Evolutionary conservation across 2,329 filamentous ascomycete species (phyloP).

Genomic region (Emmonsiellopsis sp.): DNA sequence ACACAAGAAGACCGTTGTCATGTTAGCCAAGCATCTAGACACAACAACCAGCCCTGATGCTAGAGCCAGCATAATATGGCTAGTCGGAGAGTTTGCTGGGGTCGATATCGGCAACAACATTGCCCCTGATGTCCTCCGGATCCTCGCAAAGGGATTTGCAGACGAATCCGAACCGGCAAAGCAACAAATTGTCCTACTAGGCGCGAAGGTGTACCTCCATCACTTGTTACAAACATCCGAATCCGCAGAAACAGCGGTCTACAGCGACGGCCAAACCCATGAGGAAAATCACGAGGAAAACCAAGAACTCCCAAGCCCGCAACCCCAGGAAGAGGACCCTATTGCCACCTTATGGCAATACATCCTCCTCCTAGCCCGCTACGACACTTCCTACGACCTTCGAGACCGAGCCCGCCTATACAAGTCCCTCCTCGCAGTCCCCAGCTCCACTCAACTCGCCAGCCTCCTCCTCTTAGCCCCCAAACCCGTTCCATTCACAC

Average conservation of each 20-base stretch:
- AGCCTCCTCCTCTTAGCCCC: slow-evolving; percentile 84
- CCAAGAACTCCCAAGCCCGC: slow-evolving; percentile 14
- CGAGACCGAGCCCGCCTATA: slow-evolving; percentile 86
- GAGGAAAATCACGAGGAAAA: slow-evolving; percentile 19
- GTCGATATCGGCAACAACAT: slow-evolving; percentile 75
- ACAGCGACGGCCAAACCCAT: slow-evolving; percentile 14
- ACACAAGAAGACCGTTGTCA: slow-evolving; percentile 76
- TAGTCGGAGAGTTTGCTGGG: slow-evolving; percentile 88
- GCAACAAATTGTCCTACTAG: slow-evolving; percentile 81
- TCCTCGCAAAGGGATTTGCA: slow-evolving; percentile 74
- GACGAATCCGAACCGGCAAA: slow-evolving; percentile 80
- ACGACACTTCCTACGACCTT: slow-evolving; percentile 90
- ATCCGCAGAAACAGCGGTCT: background rate
- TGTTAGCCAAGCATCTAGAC: slow-evolving; percentile 84
- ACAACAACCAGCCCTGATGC: slow-evolving; percentile 79
- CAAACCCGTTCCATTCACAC: slow-evolving; percentile 84
- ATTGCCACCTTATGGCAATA: slow-evolving; percentile 77
- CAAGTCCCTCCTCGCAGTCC: slow-evolving; percentile 68
- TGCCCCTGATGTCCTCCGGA: slow-evolving; percentile 81
- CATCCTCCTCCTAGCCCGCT: slow-evolving; percentile 72
- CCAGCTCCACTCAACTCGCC: slow-evolving; percentile 69
- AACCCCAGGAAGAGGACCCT: slow-evolving; percentile 42
- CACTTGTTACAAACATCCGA: slow-evolving; percentile 53
- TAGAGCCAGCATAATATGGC: slow-evolving; percentile 90
- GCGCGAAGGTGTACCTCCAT: slow-evolving; percentile 93